Conservation (phyloP, 2,329 filamentous ascomycete species). For the Hypoxylon sp. region DNA sequence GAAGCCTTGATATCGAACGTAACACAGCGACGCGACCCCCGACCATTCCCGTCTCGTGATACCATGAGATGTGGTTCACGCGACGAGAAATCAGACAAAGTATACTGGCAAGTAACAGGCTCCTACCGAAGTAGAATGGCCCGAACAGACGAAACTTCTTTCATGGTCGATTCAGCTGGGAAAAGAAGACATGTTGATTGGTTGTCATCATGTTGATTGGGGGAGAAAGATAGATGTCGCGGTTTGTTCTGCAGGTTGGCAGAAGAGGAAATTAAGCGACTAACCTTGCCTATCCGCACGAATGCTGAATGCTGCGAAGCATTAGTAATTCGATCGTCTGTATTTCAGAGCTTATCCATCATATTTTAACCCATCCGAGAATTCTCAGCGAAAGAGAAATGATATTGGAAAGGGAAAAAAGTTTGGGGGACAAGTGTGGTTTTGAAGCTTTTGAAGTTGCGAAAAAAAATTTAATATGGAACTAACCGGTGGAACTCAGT, state of each 20-base stretch:
- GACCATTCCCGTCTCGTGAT: slow-evolving; percentile 15
- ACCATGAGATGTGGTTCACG: slow-evolving; percentile 12
- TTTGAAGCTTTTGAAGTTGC: slow-evolving; percentile 54
- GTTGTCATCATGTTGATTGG: slow-evolving; percentile 77
- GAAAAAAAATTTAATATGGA: slow-evolving; percentile 37
- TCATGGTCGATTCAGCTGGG: slow-evolving; percentile 91
- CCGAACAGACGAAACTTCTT: slow-evolving; percentile 78
- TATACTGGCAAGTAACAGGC: slow-evolving; percentile 95
- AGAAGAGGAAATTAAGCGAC: slow-evolving; percentile 24
- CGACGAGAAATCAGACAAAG: slow-evolving; percentile 74
- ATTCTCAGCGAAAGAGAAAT: neutral
- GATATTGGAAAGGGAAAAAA: slow-evolving; percentile 39
- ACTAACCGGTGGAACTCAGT: neutral
- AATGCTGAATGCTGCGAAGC: neutral
- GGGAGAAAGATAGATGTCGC: slow-evolving; percentile 46
- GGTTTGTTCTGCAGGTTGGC: slow-evolving; percentile 20
- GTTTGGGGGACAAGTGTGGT: neutral
- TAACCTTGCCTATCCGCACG: slow-evolving; percentile 17
- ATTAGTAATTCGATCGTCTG: neutral
- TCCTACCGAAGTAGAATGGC: slow-evolving; percentile 67
- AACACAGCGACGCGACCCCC: slow-evolving; percentile 13
- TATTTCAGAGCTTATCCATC: neutral
- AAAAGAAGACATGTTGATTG: slow-evolving; percentile 82
- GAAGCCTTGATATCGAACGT: neutral
- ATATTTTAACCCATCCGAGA: neutral